These are phyloP conservation scores for Mrakia gelida DNA, from an alignment of 768 basidiomycete genomes.

Conservation along the genomic window DNA sequence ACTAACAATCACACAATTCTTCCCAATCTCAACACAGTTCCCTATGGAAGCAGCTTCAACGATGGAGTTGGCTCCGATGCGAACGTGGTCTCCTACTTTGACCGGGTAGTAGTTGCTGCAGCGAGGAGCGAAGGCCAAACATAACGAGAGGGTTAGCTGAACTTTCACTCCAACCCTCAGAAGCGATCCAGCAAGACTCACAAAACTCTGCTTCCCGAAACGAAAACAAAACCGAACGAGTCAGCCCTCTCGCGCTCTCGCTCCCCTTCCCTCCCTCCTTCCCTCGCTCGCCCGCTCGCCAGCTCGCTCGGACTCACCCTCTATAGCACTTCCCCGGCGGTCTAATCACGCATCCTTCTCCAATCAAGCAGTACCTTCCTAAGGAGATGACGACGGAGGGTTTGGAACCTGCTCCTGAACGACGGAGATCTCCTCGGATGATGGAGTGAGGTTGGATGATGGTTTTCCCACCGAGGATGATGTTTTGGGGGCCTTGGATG, in stretches of 20 bases:
- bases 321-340: slow-evolving; percentile 48
- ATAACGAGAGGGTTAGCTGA: too few species aligned
- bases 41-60: slow-evolving; percentile 95
- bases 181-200: not conserved
- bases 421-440: slow-evolving; percentile 84
- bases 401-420: slow-evolving; percentile 80
- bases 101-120: slow-evolving; percentile 84
- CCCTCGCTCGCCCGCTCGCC: not conserved
- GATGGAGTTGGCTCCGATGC: slow-evolving; percentile 81
- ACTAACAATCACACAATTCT: slow-evolving; percentile 87
- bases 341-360: slow-evolving; percentile 77
- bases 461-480: slow-evolving; percentile 93
- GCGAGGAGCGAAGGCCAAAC: not conserved
- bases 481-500: slow-evolving; percentile 91
- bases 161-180: too few species aligned
- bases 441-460: slow-evolving; percentile 87
- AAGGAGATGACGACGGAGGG: slow-evolving; percentile 77
- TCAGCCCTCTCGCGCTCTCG: not conserved
- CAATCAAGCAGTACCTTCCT: slow-evolving; percentile 86
- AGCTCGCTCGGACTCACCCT: slow-evolving; percentile 44
- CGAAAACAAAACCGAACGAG: slow-evolving; percentile 54
- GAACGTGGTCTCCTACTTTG: slow-evolving; percentile 92
- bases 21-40: slow-evolving; percentile 88
- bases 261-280: not conserved
- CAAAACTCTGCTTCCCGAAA: not conserved